phyloP scores from a whole-genome alignment of 2,329 filamentous ascomycete genomes.

The Aspergillus unguis region DNA sequence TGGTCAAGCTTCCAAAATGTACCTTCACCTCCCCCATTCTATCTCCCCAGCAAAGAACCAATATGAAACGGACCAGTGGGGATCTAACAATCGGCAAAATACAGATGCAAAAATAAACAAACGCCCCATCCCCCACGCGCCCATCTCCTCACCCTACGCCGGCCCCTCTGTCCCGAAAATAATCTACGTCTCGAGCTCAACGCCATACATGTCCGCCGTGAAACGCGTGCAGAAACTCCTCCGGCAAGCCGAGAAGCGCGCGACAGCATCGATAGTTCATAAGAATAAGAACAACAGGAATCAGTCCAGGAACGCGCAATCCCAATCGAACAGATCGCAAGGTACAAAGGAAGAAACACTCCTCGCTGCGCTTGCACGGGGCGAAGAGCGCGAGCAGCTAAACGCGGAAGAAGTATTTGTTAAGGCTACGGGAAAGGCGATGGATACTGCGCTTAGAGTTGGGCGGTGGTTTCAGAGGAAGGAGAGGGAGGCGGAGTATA shows the following conservation, averaged over 20 bases:
- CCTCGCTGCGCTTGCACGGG: constrained; percentile 29
- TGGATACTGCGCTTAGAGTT: constrained; percentile 54
- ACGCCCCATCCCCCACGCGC: constrained; percentile 57
- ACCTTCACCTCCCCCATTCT: constrained; percentile 4
- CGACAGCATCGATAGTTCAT: constrained; percentile 39
- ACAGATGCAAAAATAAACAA: constrained; percentile 51
- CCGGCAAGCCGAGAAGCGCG: constrained; percentile 50
- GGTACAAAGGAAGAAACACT: constrained; percentile 25
- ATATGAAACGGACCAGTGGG: not conserved
- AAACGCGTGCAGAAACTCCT: constrained; percentile 59
- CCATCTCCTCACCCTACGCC: constrained; percentile 54
- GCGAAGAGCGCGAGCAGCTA: constrained; percentile 30
- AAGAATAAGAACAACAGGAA: not conserved
- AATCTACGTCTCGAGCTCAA: constrained; percentile 54
- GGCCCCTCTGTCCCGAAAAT: constrained; percentile 49
- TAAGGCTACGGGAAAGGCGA: constrained; percentile 60
- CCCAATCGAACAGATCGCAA: constrained; percentile 22
- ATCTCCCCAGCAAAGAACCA: not conserved
- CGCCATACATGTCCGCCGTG: constrained; percentile 58
- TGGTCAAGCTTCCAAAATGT: constrained; percentile 39
- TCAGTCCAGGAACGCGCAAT: not conserved
- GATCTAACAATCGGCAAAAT: not conserved
- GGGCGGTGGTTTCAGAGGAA: constrained; percentile 55
- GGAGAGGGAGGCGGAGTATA: constrained; percentile 44
- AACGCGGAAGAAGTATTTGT: constrained; percentile 52